Evolutionary conservation across 345 rosid genomes (phyloP).

Genomic region (Sonneratia caseolaris): DNA sequence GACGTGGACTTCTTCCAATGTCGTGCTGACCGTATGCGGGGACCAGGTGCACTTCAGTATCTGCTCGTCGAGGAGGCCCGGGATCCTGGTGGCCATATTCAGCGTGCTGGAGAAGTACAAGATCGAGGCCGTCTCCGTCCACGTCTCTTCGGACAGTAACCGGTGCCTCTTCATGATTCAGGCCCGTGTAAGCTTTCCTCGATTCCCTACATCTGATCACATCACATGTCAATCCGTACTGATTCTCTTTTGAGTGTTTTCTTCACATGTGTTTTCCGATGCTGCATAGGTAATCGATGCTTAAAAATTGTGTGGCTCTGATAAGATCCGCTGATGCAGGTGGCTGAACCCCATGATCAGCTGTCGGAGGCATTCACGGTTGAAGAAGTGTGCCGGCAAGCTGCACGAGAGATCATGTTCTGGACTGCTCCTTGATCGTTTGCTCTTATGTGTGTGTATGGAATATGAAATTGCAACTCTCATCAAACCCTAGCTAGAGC

Average conservation of each 20-base stretch:
- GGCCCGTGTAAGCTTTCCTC: conserved; percentile 22
- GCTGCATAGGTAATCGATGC: no score
- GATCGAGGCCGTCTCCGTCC: conserved; percentile 40
- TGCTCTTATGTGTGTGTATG: neutral
- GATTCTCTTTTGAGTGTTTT: no score
- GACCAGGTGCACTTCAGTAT: conserved; percentile 39
- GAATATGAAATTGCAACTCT: neutral
- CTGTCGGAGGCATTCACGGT: conserved; percentile 24
- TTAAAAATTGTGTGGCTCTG: no score
- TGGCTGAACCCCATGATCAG: conserved; percentile 23
- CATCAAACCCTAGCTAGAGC: neutral
- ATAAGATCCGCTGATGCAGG: conserved; percentile 15
- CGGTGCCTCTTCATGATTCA: conserved; percentile 33
- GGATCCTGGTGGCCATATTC: conserved; percentile 28
- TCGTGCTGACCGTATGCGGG: conserved; percentile 37
- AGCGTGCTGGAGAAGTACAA: conserved; percentile 38
- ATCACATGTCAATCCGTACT: no score
- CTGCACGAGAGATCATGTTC: conserved; percentile 40
- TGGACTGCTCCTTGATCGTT: conserved; percentile 30
- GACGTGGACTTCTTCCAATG: conserved; percentile 49
- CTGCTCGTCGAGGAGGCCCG: conserved; percentile 31
- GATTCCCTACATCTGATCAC: neutral
- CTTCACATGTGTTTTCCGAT: no score
- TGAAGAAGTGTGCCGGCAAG: conserved; percentile 50
- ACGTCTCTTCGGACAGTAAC: conserved; percentile 27